Conservation (phyloP, 345 rosid species). For the Psidium guajava region DNA sequence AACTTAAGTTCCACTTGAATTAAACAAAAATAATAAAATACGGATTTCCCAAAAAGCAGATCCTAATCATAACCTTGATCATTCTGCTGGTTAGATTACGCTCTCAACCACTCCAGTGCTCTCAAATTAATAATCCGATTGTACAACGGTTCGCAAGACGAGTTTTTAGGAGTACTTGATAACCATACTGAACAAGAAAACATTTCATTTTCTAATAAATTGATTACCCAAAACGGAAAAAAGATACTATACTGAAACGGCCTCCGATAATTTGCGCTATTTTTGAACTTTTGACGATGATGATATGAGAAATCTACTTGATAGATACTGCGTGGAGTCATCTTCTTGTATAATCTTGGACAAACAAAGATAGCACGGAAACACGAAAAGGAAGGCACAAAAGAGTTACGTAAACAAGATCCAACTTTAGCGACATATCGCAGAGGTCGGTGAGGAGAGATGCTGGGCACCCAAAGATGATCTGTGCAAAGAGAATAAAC, state of each 20-base stretch:
- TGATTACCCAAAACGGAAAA: neutral
- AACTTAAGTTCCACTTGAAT: neutral
- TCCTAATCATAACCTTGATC: neutral
- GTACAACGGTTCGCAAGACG: neutral
- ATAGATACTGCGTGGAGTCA: neutral
- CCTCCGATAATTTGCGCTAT: neutral
- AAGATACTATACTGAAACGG: neutral
- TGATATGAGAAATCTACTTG: neutral
- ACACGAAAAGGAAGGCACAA: neutral
- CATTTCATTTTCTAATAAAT: neutral
- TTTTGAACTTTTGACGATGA: neutral
- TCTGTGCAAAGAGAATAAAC: neutral
- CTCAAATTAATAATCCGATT: neutral
- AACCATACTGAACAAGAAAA: neutral
- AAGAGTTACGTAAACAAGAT: neutral
- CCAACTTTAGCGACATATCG: neutral
- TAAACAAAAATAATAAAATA: neutral
- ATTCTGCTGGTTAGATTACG: neutral
- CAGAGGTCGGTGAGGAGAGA: neutral
- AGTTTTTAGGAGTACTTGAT: neutral
- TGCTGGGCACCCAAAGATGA: neutral
- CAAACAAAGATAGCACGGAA: neutral
- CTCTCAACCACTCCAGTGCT: neutral
- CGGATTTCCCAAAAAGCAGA: neutral
- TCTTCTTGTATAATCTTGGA: neutral